A percentile compares a stretch with the other conserved stretches of the same genome.
phyloP scores from a whole-genome alignment of 495 filamentous ascomycete genomes.

The Penicillium tannophilum region DNA sequence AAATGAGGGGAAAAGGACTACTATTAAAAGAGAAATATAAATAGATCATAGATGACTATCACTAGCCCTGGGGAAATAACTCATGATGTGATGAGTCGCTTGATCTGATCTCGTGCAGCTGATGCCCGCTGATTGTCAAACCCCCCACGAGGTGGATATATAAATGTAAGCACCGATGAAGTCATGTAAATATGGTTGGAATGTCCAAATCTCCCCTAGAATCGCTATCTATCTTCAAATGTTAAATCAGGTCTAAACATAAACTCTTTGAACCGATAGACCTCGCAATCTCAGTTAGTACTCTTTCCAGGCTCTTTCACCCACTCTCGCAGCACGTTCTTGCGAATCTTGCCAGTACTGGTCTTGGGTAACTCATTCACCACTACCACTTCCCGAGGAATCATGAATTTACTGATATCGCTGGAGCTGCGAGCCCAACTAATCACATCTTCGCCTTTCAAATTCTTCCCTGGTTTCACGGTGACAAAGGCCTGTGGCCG shows the following conservation, averaged over 20 bases:
- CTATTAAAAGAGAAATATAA: not conserved
- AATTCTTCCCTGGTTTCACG: conserved; percentile 59
- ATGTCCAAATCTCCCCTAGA: no score
- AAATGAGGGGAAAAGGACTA: not conserved
- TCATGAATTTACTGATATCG: conserved; percentile 90
- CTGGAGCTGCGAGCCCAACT: conserved; percentile 80
- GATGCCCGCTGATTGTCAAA: not conserved
- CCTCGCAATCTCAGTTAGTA: not conserved
- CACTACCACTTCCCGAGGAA: conserved; percentile 90
- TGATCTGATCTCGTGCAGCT: conserved; percentile 23
- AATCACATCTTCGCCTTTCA: conserved; percentile 75
- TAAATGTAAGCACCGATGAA: not conserved
- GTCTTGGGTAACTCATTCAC: conserved; percentile 92
- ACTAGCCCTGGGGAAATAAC: not conserved
- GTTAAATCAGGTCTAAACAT: not conserved
- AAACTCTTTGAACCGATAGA: not conserved
- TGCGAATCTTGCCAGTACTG: conserved; percentile 92
- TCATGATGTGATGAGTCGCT: conserved; percentile 3
- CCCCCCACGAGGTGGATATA: not conserved
- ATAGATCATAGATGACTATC: not conserved
- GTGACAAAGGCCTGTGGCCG: conserved; percentile 93
- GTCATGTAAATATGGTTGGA: not conserved
- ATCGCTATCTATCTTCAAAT: not conserved
- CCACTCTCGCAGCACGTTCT: conserved; percentile 91
- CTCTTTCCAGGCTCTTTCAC: conserved; percentile 54